Evolutionary conservation across 2,329 filamentous ascomycete genomes (phyloP), one percentile per base, ranked within the genome.

Genomic region (Claviceps africana): DNA sequence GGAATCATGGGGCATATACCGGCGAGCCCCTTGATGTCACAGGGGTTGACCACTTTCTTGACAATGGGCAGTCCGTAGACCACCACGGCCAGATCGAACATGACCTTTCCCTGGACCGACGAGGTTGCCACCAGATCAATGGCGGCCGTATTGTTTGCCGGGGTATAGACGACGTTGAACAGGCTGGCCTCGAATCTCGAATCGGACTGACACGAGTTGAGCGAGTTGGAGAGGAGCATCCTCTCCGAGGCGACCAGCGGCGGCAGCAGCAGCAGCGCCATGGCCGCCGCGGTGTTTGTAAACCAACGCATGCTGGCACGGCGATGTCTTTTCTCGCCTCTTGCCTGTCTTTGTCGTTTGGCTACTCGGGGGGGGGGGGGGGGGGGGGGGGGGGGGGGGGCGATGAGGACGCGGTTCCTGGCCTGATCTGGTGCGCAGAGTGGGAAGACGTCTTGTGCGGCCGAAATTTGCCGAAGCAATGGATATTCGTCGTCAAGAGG

Each of bases 1-100:
- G 88, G 80, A 58, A 80, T 85, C 89, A 96, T 94, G 53, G 89
- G 89, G 68, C 90, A 96, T 62, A 96, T 78, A 65, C 88, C 88
- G 56, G 74, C 68, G 55, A 93, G 73, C 2, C 53, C 53, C 57
- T 78, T 74, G 50, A 74, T 71, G 19, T 77, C 69, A 72, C 90
- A 96, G 7, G 88, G 88, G 63, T 91, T 72, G 57, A 95, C 65
- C 13, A 70, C 78, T 57, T 78, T 70, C 53, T 75, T 75, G 60
- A 88, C 69, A 55, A 84, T 78, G 25, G 76, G 72, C 67, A 83
- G 86, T 47, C 88, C 88, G 65, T 56, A 57, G 2, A 56, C 56
- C 22, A 51, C 28, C 10, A 54, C 53, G 13, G 53, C 69, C 54
- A 93, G 63, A 56, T 87, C 79, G 57, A 89, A 87, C 39, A 78